These are phyloP conservation scores for Hsuehochloa calcarea DNA, from an alignment of 176 grass and related monocot genomes.

Conservation along the genomic window DNA sequence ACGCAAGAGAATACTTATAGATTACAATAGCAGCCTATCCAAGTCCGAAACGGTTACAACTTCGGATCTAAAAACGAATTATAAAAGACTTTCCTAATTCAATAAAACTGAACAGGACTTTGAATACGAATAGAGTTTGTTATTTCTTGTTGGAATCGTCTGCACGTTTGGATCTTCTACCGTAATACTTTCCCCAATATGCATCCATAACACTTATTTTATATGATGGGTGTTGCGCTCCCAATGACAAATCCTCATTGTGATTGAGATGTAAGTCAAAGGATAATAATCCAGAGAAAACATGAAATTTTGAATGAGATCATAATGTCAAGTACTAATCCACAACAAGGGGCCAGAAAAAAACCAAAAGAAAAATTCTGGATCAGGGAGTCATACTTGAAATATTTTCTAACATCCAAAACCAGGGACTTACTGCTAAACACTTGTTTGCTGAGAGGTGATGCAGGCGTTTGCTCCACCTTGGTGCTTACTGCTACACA, in stretches of 20 bases:
- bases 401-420: constrained; percentile 1
- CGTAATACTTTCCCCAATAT: too few relatives aligned
- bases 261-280: background rate
- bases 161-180: too few relatives aligned
- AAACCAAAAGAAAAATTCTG: background rate
- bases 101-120: too few relatives aligned
- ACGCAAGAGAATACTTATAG: too few relatives aligned
- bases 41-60: too few relatives aligned
- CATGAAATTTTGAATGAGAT: background rate
- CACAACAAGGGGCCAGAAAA: background rate
- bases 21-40: too few relatives aligned
- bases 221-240: background rate
- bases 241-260: background rate
- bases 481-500: background rate
- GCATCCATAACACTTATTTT: too few relatives aligned
- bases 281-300: background rate
- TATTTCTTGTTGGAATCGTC: too few relatives aligned
- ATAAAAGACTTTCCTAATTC: too few relatives aligned
- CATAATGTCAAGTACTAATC: background rate
- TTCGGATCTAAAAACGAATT: too few relatives aligned
- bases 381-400: background rate
- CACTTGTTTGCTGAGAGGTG: background rate
- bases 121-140: too few relatives aligned
- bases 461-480: background rate
- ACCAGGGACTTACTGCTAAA: background rate